Base-by-base conservation (phyloP, 1,284 basidiomycete species). In the Microbotryum saponariae region DNA sequence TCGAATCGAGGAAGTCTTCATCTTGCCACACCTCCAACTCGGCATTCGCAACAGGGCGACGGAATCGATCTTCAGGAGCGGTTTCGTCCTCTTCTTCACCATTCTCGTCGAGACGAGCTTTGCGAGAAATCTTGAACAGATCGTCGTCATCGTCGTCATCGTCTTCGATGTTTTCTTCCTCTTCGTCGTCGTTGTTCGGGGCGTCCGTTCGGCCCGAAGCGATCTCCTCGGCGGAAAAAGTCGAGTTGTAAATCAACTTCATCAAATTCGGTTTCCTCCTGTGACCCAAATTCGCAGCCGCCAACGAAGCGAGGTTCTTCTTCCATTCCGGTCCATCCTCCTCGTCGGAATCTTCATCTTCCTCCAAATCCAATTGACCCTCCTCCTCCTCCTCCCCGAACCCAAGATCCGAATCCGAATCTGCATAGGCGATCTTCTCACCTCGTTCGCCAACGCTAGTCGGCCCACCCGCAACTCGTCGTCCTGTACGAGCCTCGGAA, bases 1-100 rank as follows among this genome's bases (percentile, higher is more conserved):
- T 85, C 1, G 89, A 87, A 57, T 97, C 88, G 33, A 98, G 80
- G 72, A 88, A 79, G 18, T 82, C 84, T 67, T 94, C 89, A 66
- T 89, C 83, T 56, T 86, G 83, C 93, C 93, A 98, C 68, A 82
- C 82, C 61, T 79, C 80, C 61, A 96, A 73, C 33, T 79, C 77
- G 12, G 66, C 51, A 80, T 76, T 25, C 37, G 14, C 18, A 83
- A 59, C 18, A 0, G 73, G 68, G 53, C 83, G 73, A 94, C 92
- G 27, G 84, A 74, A 21, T 81, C 81, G 31, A 3, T 81, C 80
- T 55, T 78, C 79, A 18, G 68, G 71, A 4, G 69, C 74, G 2
- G 70, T 72, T 12, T 42, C 74, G 67, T 4, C 75, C 63, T 45
- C 68, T 69, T 59, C 69, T 65, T 45, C 87, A 56, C 88, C 88